Evolutionary conservation across 495 filamentous ascomycete species (phyloP).

Genomic region (Penicillium simplicissimum): DNA sequence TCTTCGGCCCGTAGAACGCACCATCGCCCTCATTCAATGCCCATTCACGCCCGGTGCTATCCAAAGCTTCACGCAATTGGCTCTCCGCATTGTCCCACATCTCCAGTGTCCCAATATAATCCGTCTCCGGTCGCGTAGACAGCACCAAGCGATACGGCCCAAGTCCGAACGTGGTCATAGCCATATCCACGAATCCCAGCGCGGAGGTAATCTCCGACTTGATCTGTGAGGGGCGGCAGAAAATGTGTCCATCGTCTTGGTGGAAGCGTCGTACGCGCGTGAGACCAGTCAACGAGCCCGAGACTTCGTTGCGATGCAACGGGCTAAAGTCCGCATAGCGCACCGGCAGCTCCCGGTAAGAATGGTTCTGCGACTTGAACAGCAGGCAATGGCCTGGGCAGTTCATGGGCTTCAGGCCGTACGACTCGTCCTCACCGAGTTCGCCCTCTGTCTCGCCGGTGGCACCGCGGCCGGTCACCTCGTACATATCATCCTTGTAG

Average conservation of each 20-base stretch:
- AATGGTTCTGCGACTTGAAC: conserved; percentile 69
- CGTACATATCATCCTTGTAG: conserved; percentile 94
- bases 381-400: conserved; percentile 93
- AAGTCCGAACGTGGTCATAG: conserved; percentile 74
- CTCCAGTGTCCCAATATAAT: conserved; percentile 74
- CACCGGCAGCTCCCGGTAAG: conserved; percentile 81
- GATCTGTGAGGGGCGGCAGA: conserved; percentile 84
- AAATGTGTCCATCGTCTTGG: conserved; percentile 95
- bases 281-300: conserved; percentile 80
- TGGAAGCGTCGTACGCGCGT: conserved; percentile 92
- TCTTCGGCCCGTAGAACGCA: conserved; percentile 95
- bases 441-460: conserved; percentile 47
- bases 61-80: conserved; percentile 68
- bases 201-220: conserved; percentile 76
- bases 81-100: conserved; percentile 83
- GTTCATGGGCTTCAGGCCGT: conserved; percentile 96
- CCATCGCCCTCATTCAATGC: conserved; percentile 78
- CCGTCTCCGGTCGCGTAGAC: conserved; percentile 74
- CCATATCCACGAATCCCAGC: conserved; percentile 75
- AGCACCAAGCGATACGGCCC: conserved; percentile 74
- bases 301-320: conserved; percentile 86
- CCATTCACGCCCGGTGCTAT: conserved; percentile 66
- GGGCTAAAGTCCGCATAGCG: conserved; percentile 93
- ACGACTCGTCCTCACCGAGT: conserved; percentile 68
- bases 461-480: conserved; percentile 67